Base-by-base conservation (phyloP, 1,284 basidiomycete genomes). In the Ganoderma multipileum region DNA sequence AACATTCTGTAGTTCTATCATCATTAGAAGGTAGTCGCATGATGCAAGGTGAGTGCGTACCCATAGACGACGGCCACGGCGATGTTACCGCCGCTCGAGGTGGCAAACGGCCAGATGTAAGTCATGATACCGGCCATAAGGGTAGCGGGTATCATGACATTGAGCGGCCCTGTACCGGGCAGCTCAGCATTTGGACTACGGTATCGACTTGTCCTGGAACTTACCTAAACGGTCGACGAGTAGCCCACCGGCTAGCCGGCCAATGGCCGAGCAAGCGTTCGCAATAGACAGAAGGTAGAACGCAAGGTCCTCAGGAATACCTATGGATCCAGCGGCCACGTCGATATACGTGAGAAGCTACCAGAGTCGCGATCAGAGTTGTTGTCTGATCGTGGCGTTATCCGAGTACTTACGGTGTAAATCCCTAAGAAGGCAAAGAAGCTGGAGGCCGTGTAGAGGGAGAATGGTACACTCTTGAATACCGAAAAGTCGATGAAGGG, bases 71-170 rank as follows among this genome's bases (percentile, higher is more conserved):
- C 71, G 3, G 86, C 83, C 38, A 91, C 77, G 11, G 76, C 80
- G 12, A 86, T 81, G 38, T 86, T 78, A 2, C 83, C 79, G 0
- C 76, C 79, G 39, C 82, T 72, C 20, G 78, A 81, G 39, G 74
- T 76, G 0, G 85, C 83, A 72, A 85, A 87, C 11, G 89, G 89
- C 89, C 89, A 91, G 3, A 83, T 82, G 70, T 83, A 86, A 1
- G 88, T 89, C 20, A 89, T 72, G 38, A 88, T 76, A 0, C 81
- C 88, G 1, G 87, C 83, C 12, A 83, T 39, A 11, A 82, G 71
- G 0, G 85, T 87, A 38, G 85, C 83, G 0, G 88, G 89, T 18
- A 84, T 84, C 79, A 89, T 86, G 38, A 88, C 79, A 70, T 87
- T 90, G 64, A 88, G 77, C 0, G 86, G 76, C 6, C 89, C 87